Conservation (phyloP, 257 asterid species). For the Ocimum tenuiflorum region DNA sequence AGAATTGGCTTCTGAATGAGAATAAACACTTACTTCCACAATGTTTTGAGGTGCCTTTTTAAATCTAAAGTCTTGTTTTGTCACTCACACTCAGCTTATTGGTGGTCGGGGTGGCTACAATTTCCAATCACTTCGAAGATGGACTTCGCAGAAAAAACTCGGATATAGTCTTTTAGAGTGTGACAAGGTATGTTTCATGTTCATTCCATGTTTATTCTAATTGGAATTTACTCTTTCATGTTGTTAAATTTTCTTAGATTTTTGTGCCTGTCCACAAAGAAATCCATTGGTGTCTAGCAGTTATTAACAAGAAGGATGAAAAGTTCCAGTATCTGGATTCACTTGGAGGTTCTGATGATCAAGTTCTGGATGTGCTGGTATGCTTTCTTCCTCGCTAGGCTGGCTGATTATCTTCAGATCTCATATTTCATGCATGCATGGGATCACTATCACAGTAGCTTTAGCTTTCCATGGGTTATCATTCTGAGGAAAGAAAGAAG, state of each 20-base stretch:
- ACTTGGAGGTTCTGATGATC: conserved; percentile 52
- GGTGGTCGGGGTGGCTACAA: conserved; percentile 43
- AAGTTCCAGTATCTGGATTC: conserved; percentile 95
- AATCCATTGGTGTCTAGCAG: conserved; percentile 93
- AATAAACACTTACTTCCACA: conserved; percentile 5
- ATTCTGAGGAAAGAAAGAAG: neutral
- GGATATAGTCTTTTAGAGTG: conserved; percentile 77
- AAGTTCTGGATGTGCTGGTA: conserved; percentile 63
- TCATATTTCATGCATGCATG: neutral
- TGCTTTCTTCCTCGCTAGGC: conserved; percentile 25
- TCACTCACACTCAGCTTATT: conserved; percentile 31
- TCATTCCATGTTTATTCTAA: neutral
- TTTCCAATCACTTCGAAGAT: conserved; percentile 74
- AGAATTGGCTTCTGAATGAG: neutral
- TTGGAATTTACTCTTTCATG: neutral
- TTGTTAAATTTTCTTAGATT: conserved; percentile 39
- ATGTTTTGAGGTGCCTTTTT: neutral
- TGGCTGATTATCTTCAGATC: neutral
- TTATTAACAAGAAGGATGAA: conserved; percentile 75
- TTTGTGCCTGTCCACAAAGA: conserved; percentile 92
- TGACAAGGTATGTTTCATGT: conserved; percentile 55
- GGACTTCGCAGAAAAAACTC: conserved; percentile 84
- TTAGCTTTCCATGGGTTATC: neutral
- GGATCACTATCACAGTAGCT: neutral
- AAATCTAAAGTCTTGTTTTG: neutral